These are phyloP conservation scores for Coemansia sp. DNA, from an alignment of 192 early-diverging fungal species.

Conservation along the genomic window DNA sequence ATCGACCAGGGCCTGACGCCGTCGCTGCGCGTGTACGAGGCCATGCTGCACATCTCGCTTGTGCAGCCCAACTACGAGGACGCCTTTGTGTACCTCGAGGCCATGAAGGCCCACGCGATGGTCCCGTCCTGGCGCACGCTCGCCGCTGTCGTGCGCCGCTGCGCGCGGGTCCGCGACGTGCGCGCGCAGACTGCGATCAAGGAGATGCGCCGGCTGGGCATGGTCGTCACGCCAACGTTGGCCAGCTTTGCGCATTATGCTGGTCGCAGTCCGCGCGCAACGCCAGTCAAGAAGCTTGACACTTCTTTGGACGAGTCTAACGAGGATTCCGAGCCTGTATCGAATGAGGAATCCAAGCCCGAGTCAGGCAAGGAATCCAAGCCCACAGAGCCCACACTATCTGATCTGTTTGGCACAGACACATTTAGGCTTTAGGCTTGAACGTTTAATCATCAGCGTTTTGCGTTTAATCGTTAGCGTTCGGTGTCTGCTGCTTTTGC, in stretches of 20 bases:
- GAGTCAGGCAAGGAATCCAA: no score
- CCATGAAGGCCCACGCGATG: constrained; percentile 64
- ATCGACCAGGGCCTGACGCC: constrained; percentile 52
- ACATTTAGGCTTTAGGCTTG: no score
- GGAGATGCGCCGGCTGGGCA: constrained; percentile 65
- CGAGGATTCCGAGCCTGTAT: no score
- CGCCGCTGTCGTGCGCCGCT: constrained; percentile 53
- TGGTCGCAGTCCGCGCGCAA: constrained; percentile 29
- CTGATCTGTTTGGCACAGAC: no score
- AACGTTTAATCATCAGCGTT: no score
- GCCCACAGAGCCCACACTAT: no score
- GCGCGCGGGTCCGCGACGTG: constrained; percentile 60
- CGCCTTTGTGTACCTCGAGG: constrained; percentile 70
- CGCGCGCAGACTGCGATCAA: constrained; percentile 57
- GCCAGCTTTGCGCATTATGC: constrained; percentile 21
- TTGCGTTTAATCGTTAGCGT: no score
- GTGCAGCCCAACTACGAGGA: constrained; percentile 66
- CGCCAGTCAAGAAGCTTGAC: no score
- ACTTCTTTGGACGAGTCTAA: no score
- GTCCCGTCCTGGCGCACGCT: constrained; percentile 57
- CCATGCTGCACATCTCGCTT: constrained; percentile 56
- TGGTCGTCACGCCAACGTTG: constrained; percentile 43
- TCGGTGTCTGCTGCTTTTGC: no score
- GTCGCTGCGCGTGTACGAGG: constrained; percentile 53
- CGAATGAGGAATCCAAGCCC: no score